Evolutionary conservation across 495 filamentous ascomycete species (phyloP).

Genomic region (Talaromyces adpressus): DNA sequence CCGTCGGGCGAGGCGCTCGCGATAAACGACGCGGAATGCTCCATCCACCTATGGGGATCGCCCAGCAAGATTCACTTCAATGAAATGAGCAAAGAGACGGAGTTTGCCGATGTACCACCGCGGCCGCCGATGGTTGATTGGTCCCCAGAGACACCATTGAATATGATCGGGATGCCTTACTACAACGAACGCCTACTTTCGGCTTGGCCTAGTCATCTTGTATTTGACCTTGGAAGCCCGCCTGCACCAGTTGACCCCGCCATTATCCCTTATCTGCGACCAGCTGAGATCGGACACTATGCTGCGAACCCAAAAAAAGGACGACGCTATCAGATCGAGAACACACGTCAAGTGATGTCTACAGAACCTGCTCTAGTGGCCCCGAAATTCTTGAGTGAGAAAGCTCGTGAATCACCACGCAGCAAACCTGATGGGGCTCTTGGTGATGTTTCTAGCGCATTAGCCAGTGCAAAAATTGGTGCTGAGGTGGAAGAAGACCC

Average conservation of each 20-base stretch:
- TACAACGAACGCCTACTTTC: slow-evolving; percentile 85
- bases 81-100: slow-evolving; percentile 70
- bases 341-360: slow-evolving; percentile 49
- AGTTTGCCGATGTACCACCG: slow-evolving; percentile 61
- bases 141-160: slow-evolving; percentile 73
- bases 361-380: slow-evolving; percentile 53
- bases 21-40: slow-evolving; percentile 69
- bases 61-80: slow-evolving; percentile 84
- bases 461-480: slow-evolving; percentile 54
- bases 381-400: slow-evolving; percentile 91
- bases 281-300: slow-evolving; percentile 63
- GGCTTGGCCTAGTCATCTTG: slow-evolving; percentile 76
- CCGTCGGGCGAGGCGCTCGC: slow-evolving; percentile 85
- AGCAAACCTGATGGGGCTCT: slow-evolving; percentile 46
- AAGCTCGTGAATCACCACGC: slow-evolving; percentile 60
- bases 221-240: slow-evolving; percentile 77
- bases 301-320: slow-evolving; percentile 70
- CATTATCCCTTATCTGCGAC: slow-evolving; percentile 57
- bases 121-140: slow-evolving; percentile 51
- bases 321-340: slow-evolving; percentile 76
- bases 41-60: slow-evolving; percentile 87
- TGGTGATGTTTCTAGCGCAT: slow-evolving; percentile 54
- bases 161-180: slow-evolving; percentile 82
- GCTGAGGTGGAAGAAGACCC: slow-evolving; percentile 62
- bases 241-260: slow-evolving; percentile 71